phyloP scores from a whole-genome alignment of 2,329 filamentous ascomycete species.

The Fusarium oligoseptatum region DNA sequence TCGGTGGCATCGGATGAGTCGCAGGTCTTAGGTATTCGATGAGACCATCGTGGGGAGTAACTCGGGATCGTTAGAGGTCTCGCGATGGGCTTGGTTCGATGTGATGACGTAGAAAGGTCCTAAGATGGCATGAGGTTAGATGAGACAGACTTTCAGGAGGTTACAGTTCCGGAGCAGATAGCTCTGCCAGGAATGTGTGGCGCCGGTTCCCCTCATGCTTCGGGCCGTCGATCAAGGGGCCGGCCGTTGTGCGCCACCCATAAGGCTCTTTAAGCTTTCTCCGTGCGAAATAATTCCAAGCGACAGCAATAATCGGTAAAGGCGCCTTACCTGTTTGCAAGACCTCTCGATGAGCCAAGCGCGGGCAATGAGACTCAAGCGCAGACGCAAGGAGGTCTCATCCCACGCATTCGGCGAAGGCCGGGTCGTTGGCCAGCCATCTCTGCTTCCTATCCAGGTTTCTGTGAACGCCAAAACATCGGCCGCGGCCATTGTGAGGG shows the following conservation, averaged over 20 bases:
- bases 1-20: slow-evolving; percentile 39
- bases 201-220: slow-evolving; percentile 39
- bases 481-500: slow-evolving; percentile 68
- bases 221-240: slow-evolving; percentile 42
- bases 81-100: slow-evolving; percentile 29
- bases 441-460: slow-evolving; percentile 57
- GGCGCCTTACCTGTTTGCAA: slow-evolving; percentile 38
- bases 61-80: slow-evolving; percentile 42
- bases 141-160: slow-evolving; percentile 34
- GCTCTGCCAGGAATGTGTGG: slow-evolving; percentile 41
- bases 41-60: slow-evolving; percentile 54
- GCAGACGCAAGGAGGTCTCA: slow-evolving; percentile 44
- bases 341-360: slow-evolving; percentile 49
- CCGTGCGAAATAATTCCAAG: slow-evolving; percentile 12
- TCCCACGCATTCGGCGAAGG: slow-evolving; percentile 48
- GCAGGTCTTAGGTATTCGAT: slow-evolving; percentile 42
- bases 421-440: slow-evolving; percentile 53
- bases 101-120: slow-evolving; percentile 31
- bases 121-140: slow-evolving; percentile 42
- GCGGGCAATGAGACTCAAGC: slow-evolving; percentile 51
- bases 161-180: slow-evolving; percentile 28
- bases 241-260: slow-evolving; percentile 43
- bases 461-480: slow-evolving; percentile 60
- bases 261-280: slow-evolving; percentile 34
- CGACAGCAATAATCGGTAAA: slow-evolving; percentile 1